A percentile compares a stretch with the other conserved stretches of the same genome.
phyloP scores from a whole-genome alignment of 2,329 filamentous ascomycete genomes.

The Lachnellula subtilissima region DNA sequence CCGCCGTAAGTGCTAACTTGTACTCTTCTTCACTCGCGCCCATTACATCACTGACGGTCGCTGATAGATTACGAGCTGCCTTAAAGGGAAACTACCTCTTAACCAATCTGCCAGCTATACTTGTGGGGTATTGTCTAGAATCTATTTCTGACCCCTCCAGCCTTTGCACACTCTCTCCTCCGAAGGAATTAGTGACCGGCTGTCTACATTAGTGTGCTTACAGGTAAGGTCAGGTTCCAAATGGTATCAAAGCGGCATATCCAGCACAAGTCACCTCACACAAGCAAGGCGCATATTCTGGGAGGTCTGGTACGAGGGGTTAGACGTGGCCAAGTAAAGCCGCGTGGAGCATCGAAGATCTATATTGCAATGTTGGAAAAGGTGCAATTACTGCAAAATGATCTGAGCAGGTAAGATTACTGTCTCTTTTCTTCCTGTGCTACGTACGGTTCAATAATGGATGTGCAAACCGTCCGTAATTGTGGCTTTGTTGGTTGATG shows the following conservation, averaged over 20 bases:
- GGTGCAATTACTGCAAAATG: too few species aligned
- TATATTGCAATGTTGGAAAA: too few species aligned
- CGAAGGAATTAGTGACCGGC: too few species aligned
- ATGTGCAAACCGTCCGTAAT: too few species aligned
- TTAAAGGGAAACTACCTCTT: not conserved
- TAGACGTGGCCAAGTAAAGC: not conserved
- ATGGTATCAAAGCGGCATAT: not conserved
- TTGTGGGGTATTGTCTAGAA: too few species aligned
- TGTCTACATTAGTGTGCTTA: too few species aligned
- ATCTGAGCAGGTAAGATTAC: too few species aligned
- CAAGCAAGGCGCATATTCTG: not conserved
- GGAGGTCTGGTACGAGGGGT: not conserved
- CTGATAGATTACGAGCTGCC: slow-evolving; percentile 13
- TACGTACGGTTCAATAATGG: too few species aligned
- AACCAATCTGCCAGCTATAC: not conserved
- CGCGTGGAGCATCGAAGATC: not conserved
- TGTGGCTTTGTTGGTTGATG: not conserved
- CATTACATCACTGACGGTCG: slow-evolving; percentile 17
- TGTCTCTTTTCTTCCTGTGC: too few species aligned
- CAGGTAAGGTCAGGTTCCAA: not conserved
- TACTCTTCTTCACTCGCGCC: slow-evolving; percentile 1
- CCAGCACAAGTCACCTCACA: not conserved
- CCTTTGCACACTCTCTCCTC: too few species aligned
- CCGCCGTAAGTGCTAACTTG: not conserved
- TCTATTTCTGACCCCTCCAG: too few species aligned